Conservation (phyloP, 495 filamentous ascomycete genomes). For the Amorphotheca resinae region DNA sequence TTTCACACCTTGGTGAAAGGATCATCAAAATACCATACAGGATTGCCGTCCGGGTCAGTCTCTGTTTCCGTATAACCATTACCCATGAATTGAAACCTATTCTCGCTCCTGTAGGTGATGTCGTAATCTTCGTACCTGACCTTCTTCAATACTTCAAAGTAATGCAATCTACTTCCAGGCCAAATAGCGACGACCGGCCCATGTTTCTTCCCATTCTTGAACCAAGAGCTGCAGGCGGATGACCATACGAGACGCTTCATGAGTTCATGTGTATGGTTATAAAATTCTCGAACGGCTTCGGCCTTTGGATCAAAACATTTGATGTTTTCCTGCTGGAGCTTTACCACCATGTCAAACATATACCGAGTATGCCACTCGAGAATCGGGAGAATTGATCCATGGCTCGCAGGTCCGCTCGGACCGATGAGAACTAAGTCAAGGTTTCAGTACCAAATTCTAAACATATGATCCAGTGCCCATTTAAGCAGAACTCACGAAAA, state of each 20-base stretch:
- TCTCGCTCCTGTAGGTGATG: slow-evolving; percentile 4
- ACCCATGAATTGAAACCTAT: slow-evolving; percentile 8
- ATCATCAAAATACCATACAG: slow-evolving; percentile 14
- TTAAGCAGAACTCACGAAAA: slow-evolving; percentile 24
- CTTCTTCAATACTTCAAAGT: slow-evolving; percentile 35
- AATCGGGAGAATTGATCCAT: slow-evolving; percentile 39
- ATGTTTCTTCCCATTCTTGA: slow-evolving; percentile 24
- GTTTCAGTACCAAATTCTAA: slow-evolving; percentile 12
- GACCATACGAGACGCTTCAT: slow-evolving; percentile 47
- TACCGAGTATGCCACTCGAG: slow-evolving; percentile 44
- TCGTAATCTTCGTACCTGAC: slow-evolving; percentile 38
- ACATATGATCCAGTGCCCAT: not conserved
- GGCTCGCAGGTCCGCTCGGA: slow-evolving; percentile 38
- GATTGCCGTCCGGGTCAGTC: slow-evolving; percentile 5
- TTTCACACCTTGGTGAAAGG: slow-evolving; percentile 4
- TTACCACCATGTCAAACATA: slow-evolving; percentile 48
- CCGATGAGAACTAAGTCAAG: slow-evolving; percentile 30
- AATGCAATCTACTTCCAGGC: slow-evolving; percentile 27
- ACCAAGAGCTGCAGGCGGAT: slow-evolving; percentile 12
- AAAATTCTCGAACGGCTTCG: slow-evolving; percentile 46
- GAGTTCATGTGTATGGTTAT: slow-evolving; percentile 47
- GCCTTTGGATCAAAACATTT: slow-evolving; percentile 38
- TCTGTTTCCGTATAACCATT: slow-evolving; percentile 11
- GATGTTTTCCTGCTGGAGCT: slow-evolving; percentile 48
- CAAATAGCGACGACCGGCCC: not conserved